Evolutionary conservation across 2,329 filamentous ascomycete species (phyloP).

Genomic region (Venturia oleaginea): DNA sequence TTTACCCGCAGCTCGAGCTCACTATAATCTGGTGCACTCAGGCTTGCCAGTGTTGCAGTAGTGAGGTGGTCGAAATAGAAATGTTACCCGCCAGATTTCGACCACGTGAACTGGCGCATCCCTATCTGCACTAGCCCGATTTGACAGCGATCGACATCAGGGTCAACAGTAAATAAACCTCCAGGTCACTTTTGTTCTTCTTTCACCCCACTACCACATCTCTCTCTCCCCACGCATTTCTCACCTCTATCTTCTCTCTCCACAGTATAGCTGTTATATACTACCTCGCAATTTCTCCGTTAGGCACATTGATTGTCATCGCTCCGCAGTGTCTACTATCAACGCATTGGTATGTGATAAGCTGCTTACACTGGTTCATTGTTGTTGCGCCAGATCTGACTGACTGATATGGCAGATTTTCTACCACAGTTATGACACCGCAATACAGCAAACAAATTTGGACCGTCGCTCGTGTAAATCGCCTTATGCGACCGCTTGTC

Average conservation of each 20-base stretch:
- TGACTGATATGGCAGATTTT: neutral
- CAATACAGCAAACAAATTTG: neutral
- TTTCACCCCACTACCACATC: slow-evolving; percentile 1
- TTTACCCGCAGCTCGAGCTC: neutral
- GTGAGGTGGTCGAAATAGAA: neutral
- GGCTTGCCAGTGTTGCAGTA: neutral
- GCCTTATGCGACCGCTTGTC: neutral
- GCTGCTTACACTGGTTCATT: neutral
- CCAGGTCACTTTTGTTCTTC: neutral
- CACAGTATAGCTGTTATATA: neutral
- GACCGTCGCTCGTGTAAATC: slow-evolving; percentile 1
- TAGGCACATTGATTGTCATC: slow-evolving; percentile 1
- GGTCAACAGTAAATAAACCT: neutral
- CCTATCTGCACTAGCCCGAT: neutral
- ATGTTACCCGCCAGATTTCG: neutral
- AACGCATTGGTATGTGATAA: neutral
- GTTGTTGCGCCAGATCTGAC: neutral
- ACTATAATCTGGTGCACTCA: neutral
- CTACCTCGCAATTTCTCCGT: neutral
- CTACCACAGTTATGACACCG: neutral
- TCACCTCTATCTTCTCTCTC: neutral
- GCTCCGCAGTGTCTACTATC: neutral
- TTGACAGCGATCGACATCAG: neutral
- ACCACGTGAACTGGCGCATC: neutral
- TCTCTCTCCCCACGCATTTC: neutral